phyloP scores from a whole-genome alignment of 768 basidiomycete species.

The Trametes sanguinea region DNA sequence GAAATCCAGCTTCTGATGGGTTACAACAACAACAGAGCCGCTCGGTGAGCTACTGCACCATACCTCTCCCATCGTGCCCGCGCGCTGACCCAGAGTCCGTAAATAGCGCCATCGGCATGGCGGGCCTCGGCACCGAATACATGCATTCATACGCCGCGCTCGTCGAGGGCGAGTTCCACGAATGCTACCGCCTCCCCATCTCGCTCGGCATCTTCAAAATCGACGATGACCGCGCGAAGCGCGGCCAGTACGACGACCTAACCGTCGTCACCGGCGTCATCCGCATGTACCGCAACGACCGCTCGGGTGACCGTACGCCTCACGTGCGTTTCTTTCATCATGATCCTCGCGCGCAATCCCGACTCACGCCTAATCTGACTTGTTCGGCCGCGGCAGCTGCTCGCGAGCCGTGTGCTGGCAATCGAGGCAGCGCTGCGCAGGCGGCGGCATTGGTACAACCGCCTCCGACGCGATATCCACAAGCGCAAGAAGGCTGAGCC shows the following conservation, averaged over 20 bases:
- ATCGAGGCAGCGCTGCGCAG: conserved; percentile 8
- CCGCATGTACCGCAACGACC: background rate
- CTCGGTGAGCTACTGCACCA: conserved; percentile 3
- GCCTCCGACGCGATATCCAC: conserved; percentile 17
- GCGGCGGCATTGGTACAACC: conserved; percentile 17
- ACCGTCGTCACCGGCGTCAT: conserved; percentile 12
- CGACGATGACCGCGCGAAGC: conserved; percentile 3
- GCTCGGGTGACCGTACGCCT: background rate
- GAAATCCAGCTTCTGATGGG: background rate
- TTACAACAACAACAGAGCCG: conserved; percentile 10
- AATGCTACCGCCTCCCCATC: conserved; percentile 16
- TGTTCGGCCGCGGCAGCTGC: background rate
- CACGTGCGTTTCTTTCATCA: background rate
- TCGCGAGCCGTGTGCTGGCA: conserved; percentile 10
- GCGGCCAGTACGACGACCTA: conserved; percentile 14
- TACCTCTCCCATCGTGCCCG: too few species aligned
- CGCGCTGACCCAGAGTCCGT: background rate
- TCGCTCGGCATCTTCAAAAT: conserved; percentile 20
- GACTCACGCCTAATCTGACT: background rate
- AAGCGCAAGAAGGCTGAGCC: conserved; percentile 21
- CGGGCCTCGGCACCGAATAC: conserved; percentile 2
- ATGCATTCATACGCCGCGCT: conserved; percentile 15
- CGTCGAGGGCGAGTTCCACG: conserved; percentile 12
- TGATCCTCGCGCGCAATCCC: background rate
- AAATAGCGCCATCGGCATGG: conserved; percentile 15